phyloP scores from a whole-genome alignment of 2,329 filamentous ascomycete species.

The Alternaria sp. region DNA sequence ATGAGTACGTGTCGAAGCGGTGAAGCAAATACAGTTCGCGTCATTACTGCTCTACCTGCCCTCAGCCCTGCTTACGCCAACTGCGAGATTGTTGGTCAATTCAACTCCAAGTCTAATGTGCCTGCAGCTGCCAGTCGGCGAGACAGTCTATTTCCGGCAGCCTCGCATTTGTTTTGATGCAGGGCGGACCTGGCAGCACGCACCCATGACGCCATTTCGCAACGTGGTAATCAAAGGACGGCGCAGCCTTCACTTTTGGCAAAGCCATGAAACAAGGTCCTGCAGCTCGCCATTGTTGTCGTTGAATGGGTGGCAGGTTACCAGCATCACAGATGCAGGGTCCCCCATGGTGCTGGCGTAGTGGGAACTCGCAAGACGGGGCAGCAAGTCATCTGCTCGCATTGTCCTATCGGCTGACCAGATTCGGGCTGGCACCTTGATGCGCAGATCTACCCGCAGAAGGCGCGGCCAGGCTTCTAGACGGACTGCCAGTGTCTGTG shows the following conservation, averaged over 20 bases:
- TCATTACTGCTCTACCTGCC: neutral
- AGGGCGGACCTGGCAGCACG: constrained; percentile 17
- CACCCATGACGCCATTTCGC: constrained; percentile 25
- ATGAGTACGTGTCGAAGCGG: neutral
- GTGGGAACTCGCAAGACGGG: constrained; percentile 18
- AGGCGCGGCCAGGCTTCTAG: constrained; percentile 22
- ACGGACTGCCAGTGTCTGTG: neutral
- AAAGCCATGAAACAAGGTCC: constrained; percentile 35
- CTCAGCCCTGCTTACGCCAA: neutral
- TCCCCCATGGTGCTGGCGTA: constrained; percentile 15
- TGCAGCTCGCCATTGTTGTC: constrained; percentile 19
- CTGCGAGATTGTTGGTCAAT: neutral
- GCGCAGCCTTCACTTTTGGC: constrained; percentile 27
- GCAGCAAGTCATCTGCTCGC: constrained; percentile 35
- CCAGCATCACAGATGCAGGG: constrained; percentile 44
- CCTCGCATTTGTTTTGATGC: constrained; percentile 16
- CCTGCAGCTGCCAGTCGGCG: constrained; percentile 6
- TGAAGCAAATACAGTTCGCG: neutral
- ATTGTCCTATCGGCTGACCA: constrained; percentile 46
- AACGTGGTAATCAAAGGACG: constrained; percentile 35
- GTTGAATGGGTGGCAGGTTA: constrained; percentile 26
- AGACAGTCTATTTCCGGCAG: constrained; percentile 18
- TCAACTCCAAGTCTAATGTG: constrained; percentile 1
- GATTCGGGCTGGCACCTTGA: constrained; percentile 27
- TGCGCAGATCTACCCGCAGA: constrained; percentile 37